Evolutionary conservation across 257 asterid genomes (phyloP), one percentile per base, ranked within the genome.

Genomic region (Nemophila menziesii): DNA sequence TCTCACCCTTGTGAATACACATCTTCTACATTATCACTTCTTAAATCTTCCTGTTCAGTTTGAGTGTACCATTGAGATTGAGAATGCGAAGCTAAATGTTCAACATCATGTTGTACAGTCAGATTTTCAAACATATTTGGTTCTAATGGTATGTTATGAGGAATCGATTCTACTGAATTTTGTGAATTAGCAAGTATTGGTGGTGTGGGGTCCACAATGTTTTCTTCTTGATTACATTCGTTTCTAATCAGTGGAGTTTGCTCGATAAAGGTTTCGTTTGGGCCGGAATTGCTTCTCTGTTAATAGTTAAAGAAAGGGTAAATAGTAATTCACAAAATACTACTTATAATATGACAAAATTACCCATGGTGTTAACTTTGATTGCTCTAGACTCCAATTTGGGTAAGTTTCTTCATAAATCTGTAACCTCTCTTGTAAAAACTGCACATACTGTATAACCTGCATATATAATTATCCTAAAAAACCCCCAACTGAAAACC

Each of bases 361-460:
- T 82, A 86, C 97, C 94, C 73, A 66, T 51, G 87, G 72, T 22
- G 56, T 55, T 63, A 69, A 50, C 70, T 82, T 82, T 26, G 92
- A 29, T 49, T 77, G 69, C 70, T 82, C 93, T 5, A 66, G 72
- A 64, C 67, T 79, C 94, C 94, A 79, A 54, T 75, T 82, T 72
- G 64, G 93, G 72, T 52, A 53, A 19, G 80, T 13, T 19, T 77
- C 81, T 61, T 79, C 85, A 8, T 72, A 79, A 51, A 68, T 45
- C 59, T 77, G 77, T 67, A 86, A 19, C 58, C 64, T 82, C 54
- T 73, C 93, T 37, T 79, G 79, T 34, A 86, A 68, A 60, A 69
- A 86, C 62, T 77, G 92, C 60, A 86, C 66, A 68, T 86, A 82
- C 56, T 86, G 82, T 59, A 77, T 82, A 66, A 82, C 96, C 96